Evolutionary conservation across 78 protist genomes (phyloP), one percentile per base, ranked within the genome.

Genomic region (Dictyostelium firmibasis): DNA sequence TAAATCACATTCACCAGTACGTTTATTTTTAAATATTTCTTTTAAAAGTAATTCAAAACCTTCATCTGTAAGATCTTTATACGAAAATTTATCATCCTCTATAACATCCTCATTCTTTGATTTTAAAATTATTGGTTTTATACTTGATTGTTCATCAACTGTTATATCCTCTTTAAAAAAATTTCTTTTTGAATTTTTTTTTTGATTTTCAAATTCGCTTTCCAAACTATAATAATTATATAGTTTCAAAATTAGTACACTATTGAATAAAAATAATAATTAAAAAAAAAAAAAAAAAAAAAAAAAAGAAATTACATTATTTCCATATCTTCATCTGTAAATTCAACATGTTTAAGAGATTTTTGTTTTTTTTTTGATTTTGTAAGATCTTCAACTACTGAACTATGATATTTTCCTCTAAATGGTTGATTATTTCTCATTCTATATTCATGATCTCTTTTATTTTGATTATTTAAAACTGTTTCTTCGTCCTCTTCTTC

Each of bases 21-120:
- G 81, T 62, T 88, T 88, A 43, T 88, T 88, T 44, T 75, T 88
- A 79, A 88, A 88, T 27, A 88, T 38, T 38, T 74, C 83, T 69
- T 29, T 88, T 36, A 79, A 18, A 16, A 88, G 81, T 27, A 43
- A 23, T 64, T 77, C 93, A 79, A 88, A 79, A 23, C 47, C 81
- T 67, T 72, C 69, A 47, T 43, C 81, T 64, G 44, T 20, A 29
- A 31, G 13, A 16, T 72, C 82, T 25, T 8, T 27, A 69, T 35
- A 27, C 44, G 25, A 35, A 44, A 36, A 43, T 25, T 74, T 11
- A 18, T 79, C 93, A 20, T 79, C 74, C 29, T 44, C 60, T 25
- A 78, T 43, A n/a, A 78, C n/a, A n/a, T 35, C 84, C 11, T 41
- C 60, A 27, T n/a, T 78, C 33, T 3, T 18, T 36, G 25, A n/a